Base-by-base conservation (phyloP, 2,329 filamentous ascomycete genomes). In the Arthrobotrys megalospora region DNA sequence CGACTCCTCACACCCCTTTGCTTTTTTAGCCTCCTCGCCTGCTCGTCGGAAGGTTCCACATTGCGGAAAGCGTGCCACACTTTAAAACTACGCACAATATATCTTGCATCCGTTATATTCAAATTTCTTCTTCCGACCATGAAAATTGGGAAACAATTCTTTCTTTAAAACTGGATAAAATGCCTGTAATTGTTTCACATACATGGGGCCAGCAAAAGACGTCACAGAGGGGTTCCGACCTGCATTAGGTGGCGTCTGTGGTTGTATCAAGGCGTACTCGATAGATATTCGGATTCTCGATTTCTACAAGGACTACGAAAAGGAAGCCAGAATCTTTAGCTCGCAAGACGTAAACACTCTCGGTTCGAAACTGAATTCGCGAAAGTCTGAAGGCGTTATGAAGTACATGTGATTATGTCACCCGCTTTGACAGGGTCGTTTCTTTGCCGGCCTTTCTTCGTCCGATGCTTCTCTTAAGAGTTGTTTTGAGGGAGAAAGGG, bases 11-110 rank as follows among this genome's bases (percentile, higher is more conserved):
- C 52, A 28, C n/a, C 8, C 50, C 19, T 52, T 73, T 75, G 70
- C 70, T 75, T 75, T 75, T 75, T 75, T 53, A 64, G 36, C 65
- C 38, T 67, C 55, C 62, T 71, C 67, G 67, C 67, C 68, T 78
- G 60, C 50, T 45, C 43, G 28, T 38, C 62, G 60, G 28, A 58
- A 41, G 73, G 36, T 69, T 38, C 65, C 66, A 70, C 58, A 66
- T 19, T 50, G 47, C 65, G 65, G 60, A 77, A 67, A 53, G 66
- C 41, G 41, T 70, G 66, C 73, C 70, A 75, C 70, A 75, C 70
- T 67, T 75, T 67, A 75, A 75, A 66, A 48, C 10, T 55, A 12
- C 24, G 2, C 2, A 28, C 32, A 67, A 65, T 64, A 50, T 55
- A 52, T 64, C 58, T 45, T 64, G 68, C 69, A 65, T 72, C 41